phyloP scores from a whole-genome alignment of 345 rosid genomes.

The Brassica carinata region DNA sequence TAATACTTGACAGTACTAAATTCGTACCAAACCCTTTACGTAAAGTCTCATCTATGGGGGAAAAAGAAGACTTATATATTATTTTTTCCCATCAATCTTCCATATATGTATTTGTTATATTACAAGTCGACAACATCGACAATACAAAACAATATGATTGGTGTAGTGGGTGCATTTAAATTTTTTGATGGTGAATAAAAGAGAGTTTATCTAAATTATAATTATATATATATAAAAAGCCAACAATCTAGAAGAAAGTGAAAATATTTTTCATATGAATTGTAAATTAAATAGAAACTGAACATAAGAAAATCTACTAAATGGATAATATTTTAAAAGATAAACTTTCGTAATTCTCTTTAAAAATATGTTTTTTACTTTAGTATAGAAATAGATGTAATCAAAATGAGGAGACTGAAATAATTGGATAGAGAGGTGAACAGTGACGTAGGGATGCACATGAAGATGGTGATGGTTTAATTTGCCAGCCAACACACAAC shows the following conservation, averaged over 20 bases:
- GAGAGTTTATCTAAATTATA: neutral
- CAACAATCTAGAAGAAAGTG: neutral
- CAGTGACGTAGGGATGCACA: conserved; percentile 40
- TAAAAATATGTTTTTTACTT: neutral
- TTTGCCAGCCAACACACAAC: conserved; percentile 42
- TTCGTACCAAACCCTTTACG: conserved; percentile 11
- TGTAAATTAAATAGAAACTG: neutral
- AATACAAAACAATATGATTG: neutral
- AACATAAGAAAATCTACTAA: neutral
- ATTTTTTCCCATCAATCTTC: neutral
- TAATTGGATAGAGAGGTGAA: conserved; percentile 28
- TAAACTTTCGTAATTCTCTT: neutral
- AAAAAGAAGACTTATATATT: neutral
- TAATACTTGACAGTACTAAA: conserved; percentile 19
- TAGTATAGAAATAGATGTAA: conserved; percentile 12
- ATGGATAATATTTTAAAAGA: neutral
- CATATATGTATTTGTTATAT: neutral
- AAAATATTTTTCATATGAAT: neutral
- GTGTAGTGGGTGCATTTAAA: conserved; percentile 3
- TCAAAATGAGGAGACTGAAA: conserved; percentile 3
- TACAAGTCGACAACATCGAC: neutral
- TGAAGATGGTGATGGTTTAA: conserved; percentile 41
- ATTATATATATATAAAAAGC: neutral
- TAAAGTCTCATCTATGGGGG: neutral
- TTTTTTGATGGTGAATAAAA: neutral